phyloP scores from a whole-genome alignment of 2,329 filamentous ascomycete species.

The Aspergillus ibericus region DNA sequence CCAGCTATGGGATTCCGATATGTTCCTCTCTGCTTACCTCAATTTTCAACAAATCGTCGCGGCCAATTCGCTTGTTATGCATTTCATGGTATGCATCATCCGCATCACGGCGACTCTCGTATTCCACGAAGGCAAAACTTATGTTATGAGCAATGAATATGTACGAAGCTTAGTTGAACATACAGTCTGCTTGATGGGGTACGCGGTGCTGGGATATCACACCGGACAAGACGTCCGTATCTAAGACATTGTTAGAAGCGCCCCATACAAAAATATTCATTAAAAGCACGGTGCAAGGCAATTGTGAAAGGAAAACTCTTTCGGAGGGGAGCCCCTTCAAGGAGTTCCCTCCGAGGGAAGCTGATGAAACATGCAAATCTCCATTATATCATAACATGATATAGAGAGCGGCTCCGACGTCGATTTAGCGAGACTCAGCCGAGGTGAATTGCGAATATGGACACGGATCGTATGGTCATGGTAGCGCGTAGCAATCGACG shows the following conservation, averaged over 20 bases:
- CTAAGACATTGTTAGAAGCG: conserved; percentile 55
- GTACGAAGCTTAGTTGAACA: conserved; percentile 47
- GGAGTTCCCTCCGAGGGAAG: not conserved
- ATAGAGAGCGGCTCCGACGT: conserved; percentile 18
- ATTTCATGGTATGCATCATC: conserved; percentile 99
- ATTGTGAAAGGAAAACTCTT: conserved; percentile 12
- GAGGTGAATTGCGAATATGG: conserved; percentile 37
- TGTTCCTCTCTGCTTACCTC: conserved; percentile 66
- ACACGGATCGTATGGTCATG: conserved; percentile 38
- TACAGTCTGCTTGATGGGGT: conserved; percentile 94
- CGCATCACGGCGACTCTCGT: conserved; percentile 95
- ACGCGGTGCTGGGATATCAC: conserved; percentile 94
- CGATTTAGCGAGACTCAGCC: conserved; percentile 29
- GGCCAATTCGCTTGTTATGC: conserved; percentile 98
- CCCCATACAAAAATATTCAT: no score
- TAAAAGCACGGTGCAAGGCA: conserved; percentile 1
- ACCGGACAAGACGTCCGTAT: conserved; percentile 96
- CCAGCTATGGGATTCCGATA: not conserved
- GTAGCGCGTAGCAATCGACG: conserved; percentile 43
- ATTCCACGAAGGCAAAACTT: conserved; percentile 97
- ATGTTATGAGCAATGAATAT: conserved; percentile 37
- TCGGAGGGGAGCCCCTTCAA: not conserved
- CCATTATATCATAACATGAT: conserved; percentile 13
- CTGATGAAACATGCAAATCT: conserved; percentile 8
- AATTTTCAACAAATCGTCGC: conserved; percentile 95